Conservation (phyloP, 2,329 filamentous ascomycete genomes). For the Pleomassaria siparia region DNA sequence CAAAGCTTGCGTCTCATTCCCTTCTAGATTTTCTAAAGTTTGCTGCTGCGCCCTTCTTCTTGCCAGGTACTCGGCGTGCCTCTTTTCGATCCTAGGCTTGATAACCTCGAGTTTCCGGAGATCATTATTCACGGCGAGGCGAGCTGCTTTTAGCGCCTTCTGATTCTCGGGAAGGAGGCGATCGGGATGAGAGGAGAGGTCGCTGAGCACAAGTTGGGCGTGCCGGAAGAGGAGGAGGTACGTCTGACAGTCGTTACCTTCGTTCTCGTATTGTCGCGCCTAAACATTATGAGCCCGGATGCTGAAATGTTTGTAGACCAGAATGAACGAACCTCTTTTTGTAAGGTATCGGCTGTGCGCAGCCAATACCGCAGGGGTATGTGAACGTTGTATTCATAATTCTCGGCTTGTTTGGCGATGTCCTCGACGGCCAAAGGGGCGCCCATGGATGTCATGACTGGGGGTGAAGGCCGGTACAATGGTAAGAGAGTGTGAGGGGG, state of each 20-base stretch:
- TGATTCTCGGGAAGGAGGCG: slow-evolving; percentile 64
- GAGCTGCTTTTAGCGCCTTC: slow-evolving; percentile 56
- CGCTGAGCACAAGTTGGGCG: slow-evolving; percentile 77
- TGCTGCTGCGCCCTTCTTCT: slow-evolving; percentile 27
- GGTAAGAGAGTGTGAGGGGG: slow-evolving; percentile 1
- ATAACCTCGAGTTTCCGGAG: slow-evolving; percentile 73
- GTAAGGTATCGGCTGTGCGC: slow-evolving; percentile 74
- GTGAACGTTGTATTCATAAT: slow-evolving; percentile 77
- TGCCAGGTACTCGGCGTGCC: slow-evolving; percentile 57
- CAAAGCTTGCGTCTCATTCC: slow-evolving; percentile 10
- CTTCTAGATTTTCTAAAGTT: slow-evolving; percentile 29
- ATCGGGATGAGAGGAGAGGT: slow-evolving; percentile 75
- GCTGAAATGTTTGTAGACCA: slow-evolving; percentile 5
- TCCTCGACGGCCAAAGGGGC: slow-evolving; percentile 73
- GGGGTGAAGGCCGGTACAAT: background rate
- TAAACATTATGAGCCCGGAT: slow-evolving; percentile 44
- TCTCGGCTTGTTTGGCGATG: slow-evolving; percentile 72
- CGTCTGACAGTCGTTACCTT: slow-evolving; percentile 83
- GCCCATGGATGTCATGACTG: slow-evolving; percentile 32
- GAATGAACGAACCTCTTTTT: slow-evolving; percentile 70
- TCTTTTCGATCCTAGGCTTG: slow-evolving; percentile 74
- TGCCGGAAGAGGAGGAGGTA: slow-evolving; percentile 92
- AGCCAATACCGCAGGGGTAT: slow-evolving; percentile 82
- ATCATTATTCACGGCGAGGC: slow-evolving; percentile 64
- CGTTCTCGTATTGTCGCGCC: slow-evolving; percentile 81